Percentiles rank a stretch among this genome's conserved stretches.
Conservation (phyloP, 78 protist species). For the Speleostelium caveatum region DNA sequence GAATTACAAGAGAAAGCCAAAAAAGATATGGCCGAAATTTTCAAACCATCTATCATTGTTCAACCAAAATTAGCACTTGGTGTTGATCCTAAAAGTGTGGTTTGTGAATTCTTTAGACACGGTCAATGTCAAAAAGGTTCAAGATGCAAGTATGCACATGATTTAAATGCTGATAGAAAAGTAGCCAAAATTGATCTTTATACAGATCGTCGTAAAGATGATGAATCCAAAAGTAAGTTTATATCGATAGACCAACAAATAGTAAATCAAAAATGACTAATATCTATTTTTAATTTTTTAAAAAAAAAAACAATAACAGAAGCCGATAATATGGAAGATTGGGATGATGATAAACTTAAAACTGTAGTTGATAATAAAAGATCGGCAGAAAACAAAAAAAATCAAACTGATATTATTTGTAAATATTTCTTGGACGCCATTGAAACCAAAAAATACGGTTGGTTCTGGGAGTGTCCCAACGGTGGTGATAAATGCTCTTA, state of each 20-base stretch:
- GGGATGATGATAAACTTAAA: constrained; percentile 88
- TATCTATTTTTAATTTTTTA: neutral
- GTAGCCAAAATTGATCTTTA: constrained; percentile 57
- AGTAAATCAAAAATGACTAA: neutral
- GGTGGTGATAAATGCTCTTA: constrained; percentile 86
- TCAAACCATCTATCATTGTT: constrained; percentile 22
- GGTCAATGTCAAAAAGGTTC: constrained; percentile 84
- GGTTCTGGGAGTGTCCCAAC: constrained; percentile 95
- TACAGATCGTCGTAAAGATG: constrained; percentile 65
- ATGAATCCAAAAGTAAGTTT: neutral
- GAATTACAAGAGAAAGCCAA: constrained; percentile 54
- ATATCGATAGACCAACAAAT: neutral
- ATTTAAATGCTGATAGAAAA: constrained; percentile 72
- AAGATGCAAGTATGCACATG: constrained; percentile 90
- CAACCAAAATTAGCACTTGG: constrained; percentile 74
- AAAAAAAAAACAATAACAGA: neutral
- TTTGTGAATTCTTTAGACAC: constrained; percentile 89
- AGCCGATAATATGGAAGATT: constrained; percentile 79
- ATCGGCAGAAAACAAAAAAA: constrained; percentile 37
- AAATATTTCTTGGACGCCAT: constrained; percentile 92
- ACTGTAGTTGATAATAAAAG: constrained; percentile 81
- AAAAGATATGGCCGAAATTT: constrained; percentile 52
- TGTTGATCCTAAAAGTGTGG: constrained; percentile 90
- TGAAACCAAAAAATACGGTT: constrained; percentile 89
- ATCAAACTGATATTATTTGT: constrained; percentile 81